Conservation (phyloP, 805 yeast species). For the Sungouiozyma intestinalis region DNA sequence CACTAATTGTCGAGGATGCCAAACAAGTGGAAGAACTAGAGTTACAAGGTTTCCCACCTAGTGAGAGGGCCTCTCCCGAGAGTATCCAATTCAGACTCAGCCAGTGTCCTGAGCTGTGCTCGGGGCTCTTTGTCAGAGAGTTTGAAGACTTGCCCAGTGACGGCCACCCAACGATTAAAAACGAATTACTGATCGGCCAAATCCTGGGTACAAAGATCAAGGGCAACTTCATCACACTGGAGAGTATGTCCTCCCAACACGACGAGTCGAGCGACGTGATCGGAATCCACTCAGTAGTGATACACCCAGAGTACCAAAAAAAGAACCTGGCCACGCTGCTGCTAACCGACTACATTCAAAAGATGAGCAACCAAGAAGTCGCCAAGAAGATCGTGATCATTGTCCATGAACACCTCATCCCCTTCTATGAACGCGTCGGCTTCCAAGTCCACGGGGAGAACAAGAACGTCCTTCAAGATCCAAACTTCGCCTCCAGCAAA, state of each 20-base stretch:
- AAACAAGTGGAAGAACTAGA: conserved; percentile 56
- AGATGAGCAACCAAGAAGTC: conserved; percentile 75
- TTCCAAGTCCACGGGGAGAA: conserved; percentile 59
- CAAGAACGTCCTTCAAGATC: conserved; percentile 20
- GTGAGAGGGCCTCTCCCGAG: conserved; percentile 59
- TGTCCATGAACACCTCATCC: conserved; percentile 56
- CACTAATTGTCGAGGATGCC: conserved; percentile 65
- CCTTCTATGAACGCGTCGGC: conserved; percentile 76
- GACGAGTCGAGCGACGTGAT: conserved; percentile 61
- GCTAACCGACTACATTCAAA: conserved; percentile 83
- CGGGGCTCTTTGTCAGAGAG: conserved; percentile 75
- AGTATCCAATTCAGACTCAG: conserved; percentile 58
- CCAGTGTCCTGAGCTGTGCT: conserved; percentile 81
- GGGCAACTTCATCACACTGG: conserved; percentile 19
- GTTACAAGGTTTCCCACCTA: conserved; percentile 52
- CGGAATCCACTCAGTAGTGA: conserved; percentile 74
- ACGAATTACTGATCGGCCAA: conserved; percentile 64
- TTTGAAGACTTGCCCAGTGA: conserved; percentile 27
- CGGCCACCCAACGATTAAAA: conserved; percentile 32
- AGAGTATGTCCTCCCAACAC: conserved; percentile 34
- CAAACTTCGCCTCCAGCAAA: conserved; percentile 20
- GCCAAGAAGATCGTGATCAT: conserved; percentile 69
- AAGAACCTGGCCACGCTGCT: conserved; percentile 73
- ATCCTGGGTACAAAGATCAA: conserved; percentile 65
- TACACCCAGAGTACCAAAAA: conserved; percentile 70